A percentile compares a stretch with the other conserved stretches of the same genome.
Evolutionary conservation across 306 rosid species (phyloP).

Genomic region (Mimosa bimucronata): DNA sequence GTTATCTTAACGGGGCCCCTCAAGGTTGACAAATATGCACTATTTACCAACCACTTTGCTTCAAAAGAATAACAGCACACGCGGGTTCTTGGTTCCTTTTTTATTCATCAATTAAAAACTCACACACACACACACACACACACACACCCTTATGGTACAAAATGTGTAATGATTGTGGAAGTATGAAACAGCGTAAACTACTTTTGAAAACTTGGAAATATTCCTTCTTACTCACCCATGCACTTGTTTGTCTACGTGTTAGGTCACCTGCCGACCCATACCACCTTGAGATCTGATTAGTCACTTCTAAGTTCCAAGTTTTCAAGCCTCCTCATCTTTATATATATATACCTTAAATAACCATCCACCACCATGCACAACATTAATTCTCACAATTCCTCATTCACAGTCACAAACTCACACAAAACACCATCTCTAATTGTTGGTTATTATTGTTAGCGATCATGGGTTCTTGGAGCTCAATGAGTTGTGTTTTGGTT

Average conservation of each 20-base stretch:
- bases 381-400: not conserved
- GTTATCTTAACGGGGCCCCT: not conserved
- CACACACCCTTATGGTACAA: not conserved
- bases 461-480: conserved; percentile 40
- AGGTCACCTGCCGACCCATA: conserved; percentile 49
- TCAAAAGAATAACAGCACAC: not conserved
- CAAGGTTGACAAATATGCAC: not conserved
- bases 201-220: conserved; percentile 13
- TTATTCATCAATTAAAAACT: not conserved
- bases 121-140: not conserved
- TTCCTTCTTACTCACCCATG: not conserved
- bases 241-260: conserved; percentile 41
- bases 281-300: conserved; percentile 30
- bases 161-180: not conserved
- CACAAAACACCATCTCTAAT: not conserved
- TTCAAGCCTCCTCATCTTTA: not conserved
- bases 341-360: conserved; percentile 37
- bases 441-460: not conserved
- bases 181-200: not conserved
- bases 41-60: conserved; percentile 1
- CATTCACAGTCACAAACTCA: not conserved
- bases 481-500: conserved; percentile 40
- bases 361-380: not conserved
- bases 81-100: not conserved
- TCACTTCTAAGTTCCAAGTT: not conserved